Conservation (phyloP, 768 basidiomycete species). For the Pleurotus platypus region DNA sequence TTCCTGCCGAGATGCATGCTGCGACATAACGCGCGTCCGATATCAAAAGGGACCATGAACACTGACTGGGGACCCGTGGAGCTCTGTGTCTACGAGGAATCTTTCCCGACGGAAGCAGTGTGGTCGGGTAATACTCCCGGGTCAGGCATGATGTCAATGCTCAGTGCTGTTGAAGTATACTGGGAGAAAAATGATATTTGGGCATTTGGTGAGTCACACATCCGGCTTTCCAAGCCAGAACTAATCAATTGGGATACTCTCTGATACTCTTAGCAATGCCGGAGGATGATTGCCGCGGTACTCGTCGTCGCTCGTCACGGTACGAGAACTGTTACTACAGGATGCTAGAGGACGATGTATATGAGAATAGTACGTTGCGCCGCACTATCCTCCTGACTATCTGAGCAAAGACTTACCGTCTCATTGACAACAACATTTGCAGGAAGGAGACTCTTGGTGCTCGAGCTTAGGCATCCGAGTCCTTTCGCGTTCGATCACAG, state of each 20-base stretch:
- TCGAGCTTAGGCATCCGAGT: constrained; percentile 28
- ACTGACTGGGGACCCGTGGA: constrained; percentile 17
- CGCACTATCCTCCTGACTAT: background rate
- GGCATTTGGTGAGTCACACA: constrained; percentile 13
- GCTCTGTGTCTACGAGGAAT: constrained; percentile 26
- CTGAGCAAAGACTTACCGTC: constrained; percentile 20
- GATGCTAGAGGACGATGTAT: constrained; percentile 31
- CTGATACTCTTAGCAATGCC: background rate
- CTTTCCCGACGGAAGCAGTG: constrained; percentile 31
- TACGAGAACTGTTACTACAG: constrained; percentile 30
- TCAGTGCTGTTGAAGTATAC: background rate
- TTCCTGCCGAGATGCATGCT: constrained; percentile 31
- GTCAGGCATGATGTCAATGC: constrained; percentile 25
- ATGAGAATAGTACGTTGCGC: background rate
- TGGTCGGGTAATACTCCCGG: constrained; percentile 28
- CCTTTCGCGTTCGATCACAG: constrained; percentile 29
- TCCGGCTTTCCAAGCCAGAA: constrained; percentile 29
- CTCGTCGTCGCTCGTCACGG: constrained; percentile 31
- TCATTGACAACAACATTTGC: constrained; percentile 34
- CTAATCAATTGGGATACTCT: background rate
- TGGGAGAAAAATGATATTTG: background rate
- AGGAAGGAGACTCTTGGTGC: constrained; percentile 31
- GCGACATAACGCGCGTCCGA: constrained; percentile 35
- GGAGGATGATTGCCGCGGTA: constrained; percentile 22
- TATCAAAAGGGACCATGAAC: constrained; percentile 36